phyloP scores from a whole-genome alignment of 179 eudicot genomes.

The Carnegiea gigantea region DNA sequence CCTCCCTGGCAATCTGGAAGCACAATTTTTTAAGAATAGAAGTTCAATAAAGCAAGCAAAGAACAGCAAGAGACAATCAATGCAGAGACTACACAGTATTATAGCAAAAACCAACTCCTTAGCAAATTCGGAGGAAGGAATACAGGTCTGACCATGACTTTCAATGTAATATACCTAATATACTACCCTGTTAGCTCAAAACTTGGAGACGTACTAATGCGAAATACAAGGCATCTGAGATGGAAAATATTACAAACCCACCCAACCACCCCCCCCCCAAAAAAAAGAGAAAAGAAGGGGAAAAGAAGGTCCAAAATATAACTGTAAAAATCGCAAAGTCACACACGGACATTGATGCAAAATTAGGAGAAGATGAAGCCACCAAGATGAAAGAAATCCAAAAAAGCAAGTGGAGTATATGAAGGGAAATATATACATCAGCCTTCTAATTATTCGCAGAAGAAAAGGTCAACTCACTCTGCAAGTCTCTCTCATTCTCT shows the following conservation, averaged over 20 bases:
- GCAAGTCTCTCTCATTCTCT: constrained; percentile 90
- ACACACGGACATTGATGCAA: background rate
- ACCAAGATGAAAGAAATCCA: background rate
- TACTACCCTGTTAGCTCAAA: background rate
- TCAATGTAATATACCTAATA: background rate
- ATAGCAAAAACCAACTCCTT: no score
- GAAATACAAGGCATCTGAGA: background rate
- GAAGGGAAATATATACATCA: background rate
- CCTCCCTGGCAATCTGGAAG: constrained; percentile 76
- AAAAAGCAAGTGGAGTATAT: constrained; percentile 7
- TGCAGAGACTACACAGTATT: background rate
- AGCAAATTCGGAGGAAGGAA: no score
- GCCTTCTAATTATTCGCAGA: background rate
- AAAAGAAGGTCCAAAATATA: background rate
- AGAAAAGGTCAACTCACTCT: constrained; percentile 45
- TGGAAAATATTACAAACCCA: background rate
- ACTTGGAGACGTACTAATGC: background rate
- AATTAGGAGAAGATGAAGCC: constrained; percentile 9
- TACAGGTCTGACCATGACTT: constrained; percentile 1
- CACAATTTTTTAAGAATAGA: constrained; percentile 12
- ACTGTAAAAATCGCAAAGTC: background rate
- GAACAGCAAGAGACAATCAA: background rate
- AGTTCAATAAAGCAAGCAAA: constrained; percentile 5
- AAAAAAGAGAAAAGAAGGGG: background rate
- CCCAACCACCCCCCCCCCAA: background rate